Evolutionary conservation across 495 filamentous ascomycete species (phyloP), one percentile per base, ranked within the genome.

Genomic region (Penicillium cinerascens): DNA sequence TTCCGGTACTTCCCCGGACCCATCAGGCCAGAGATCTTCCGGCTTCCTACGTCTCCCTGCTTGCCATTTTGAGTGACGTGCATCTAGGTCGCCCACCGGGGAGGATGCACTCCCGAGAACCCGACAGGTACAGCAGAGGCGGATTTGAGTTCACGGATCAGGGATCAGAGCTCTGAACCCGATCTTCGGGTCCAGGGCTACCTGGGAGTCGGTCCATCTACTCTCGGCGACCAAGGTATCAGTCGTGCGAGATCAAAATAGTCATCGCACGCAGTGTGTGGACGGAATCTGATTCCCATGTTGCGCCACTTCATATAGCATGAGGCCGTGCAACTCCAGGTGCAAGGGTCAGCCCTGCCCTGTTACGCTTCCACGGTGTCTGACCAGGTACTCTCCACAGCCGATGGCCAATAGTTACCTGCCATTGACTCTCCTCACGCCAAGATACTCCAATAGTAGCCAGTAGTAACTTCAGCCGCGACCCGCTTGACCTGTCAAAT

Each of bases 401-500:
- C 37, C 22, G 20, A 10, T 17, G 43, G 15, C 56, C 55, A 62
- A 65, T 65, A 7, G 38, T 20, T 22, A 23, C 10, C 7, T 18
- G 23, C 15, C 15, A 2, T 1, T 42, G 16, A 23, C 15, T 47
- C 50, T 59, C 38, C 44, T 61, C 40, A 27, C 42, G 43, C 58
- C 49, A 49, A 57, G 49, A 48, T 51, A 52, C 55, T 62, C 50
- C 55, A 62, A 59, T 65, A 59, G 52, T 59, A 11, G 29, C 49
- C 39, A 43, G 44, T 56, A 47, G 25, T 51, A 43, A 44, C 45
- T 44, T 51, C 46, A 56, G 44, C 50, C 42, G 53, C 44, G 51
- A 48, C 43, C 62, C 53, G 44, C 51, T 45, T 51, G 56, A 65
- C 60, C 51, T 65, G 60, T 65, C 60, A 63, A 49, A 54, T 65